Evolutionary conservation across 2,329 filamentous ascomycete species (phyloP).

Genomic region (Cladosporium phlei): DNA sequence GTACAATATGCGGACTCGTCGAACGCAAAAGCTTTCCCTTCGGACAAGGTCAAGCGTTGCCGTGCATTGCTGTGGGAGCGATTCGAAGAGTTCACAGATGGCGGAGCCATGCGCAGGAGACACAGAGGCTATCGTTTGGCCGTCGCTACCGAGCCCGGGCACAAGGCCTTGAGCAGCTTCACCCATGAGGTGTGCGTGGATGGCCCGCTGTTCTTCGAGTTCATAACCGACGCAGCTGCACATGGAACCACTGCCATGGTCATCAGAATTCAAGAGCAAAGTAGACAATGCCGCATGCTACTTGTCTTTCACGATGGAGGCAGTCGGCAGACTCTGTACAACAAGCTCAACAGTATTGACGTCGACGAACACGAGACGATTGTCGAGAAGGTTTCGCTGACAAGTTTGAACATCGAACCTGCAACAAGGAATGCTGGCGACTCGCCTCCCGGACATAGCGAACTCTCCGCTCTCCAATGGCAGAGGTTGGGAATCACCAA

Average conservation of each 20-base stretch:
- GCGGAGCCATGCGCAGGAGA: slow-evolving; percentile 64
- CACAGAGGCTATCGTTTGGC: slow-evolving; percentile 77
- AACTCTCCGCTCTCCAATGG: slow-evolving; percentile 52
- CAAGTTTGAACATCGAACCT: slow-evolving; percentile 60
- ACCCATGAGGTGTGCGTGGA: slow-evolving; percentile 64
- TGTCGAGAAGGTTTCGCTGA: slow-evolving; percentile 64
- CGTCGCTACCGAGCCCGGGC: slow-evolving; percentile 70
- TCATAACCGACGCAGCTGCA: slow-evolving; percentile 51
- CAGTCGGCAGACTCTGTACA: slow-evolving; percentile 67
- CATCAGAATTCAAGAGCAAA: slow-evolving; percentile 63
- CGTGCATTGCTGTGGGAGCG: slow-evolving; percentile 65
- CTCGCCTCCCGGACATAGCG: slow-evolving; percentile 35
- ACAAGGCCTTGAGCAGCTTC: slow-evolving; percentile 71
- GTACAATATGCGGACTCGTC: slow-evolving; percentile 78
- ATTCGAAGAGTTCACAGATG: slow-evolving; percentile 62
- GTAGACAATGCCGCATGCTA: slow-evolving; percentile 65
- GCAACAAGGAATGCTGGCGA: slow-evolving; percentile 45
- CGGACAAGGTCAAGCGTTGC: slow-evolving; percentile 67
- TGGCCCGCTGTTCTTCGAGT: slow-evolving; percentile 70
- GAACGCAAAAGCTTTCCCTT: slow-evolving; percentile 68
- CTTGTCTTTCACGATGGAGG: slow-evolving; percentile 71
- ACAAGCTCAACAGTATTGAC: slow-evolving; percentile 67
- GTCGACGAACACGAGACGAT: slow-evolving; percentile 64
- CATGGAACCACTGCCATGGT: slow-evolving; percentile 67
- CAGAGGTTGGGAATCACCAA: slow-evolving; percentile 69